phyloP scores from a whole-genome alignment of 176 grass and related monocot genomes.

The Oryza glaberrima region DNA sequence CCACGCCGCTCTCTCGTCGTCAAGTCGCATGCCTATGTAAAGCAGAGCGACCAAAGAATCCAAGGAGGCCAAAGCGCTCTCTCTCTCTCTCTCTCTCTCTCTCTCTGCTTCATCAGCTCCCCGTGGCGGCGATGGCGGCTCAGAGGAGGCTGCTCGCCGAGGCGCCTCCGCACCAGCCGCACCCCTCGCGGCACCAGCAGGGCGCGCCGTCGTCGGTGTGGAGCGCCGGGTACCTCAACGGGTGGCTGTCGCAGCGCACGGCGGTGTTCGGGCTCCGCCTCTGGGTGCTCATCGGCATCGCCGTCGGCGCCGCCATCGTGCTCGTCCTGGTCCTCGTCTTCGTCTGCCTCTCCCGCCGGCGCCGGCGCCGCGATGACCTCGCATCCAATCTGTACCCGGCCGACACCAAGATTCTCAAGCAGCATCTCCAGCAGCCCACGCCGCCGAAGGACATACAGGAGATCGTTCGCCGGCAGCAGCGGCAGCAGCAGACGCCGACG shows the following conservation, averaged over 20 bases:
- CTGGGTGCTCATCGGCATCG: slow-evolving; percentile 87
- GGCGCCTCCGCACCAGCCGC: slow-evolving; percentile 25
- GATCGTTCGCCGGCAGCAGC: slow-evolving; percentile 57
- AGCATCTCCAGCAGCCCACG: slow-evolving; percentile 61
- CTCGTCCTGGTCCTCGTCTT: slow-evolving; percentile 67
- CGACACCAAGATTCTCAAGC: slow-evolving; percentile 72
- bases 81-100: no score
- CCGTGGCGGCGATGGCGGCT: slow-evolving; percentile 32
- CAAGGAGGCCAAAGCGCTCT: slow-evolving; percentile 6
- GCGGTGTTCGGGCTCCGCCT: slow-evolving; percentile 79
- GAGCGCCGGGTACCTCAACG: slow-evolving; percentile 72
- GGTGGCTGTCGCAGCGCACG: slow-evolving; percentile 81
- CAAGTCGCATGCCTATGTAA: slow-evolving; percentile 29
- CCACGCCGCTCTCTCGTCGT: not conserved
- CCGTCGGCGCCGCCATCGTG: slow-evolving; percentile 72
- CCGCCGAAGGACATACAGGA: slow-evolving; percentile 87
- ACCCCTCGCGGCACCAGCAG: slow-evolving; percentile 27
- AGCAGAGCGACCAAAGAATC: slow-evolving; percentile 34
- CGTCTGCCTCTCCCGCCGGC: slow-evolving; percentile 69
- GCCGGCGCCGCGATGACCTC: slow-evolving; percentile 54
- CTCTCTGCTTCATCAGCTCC: slow-evolving; percentile 18
- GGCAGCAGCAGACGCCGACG: slow-evolving; percentile 26
- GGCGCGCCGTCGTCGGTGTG: slow-evolving; percentile 54
- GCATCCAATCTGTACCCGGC: slow-evolving; percentile 33
- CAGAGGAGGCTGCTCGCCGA: slow-evolving; percentile 48